Conservation (phyloP, 2,329 filamentous ascomycete genomes). For the Pochonia chlamydosporia region DNA sequence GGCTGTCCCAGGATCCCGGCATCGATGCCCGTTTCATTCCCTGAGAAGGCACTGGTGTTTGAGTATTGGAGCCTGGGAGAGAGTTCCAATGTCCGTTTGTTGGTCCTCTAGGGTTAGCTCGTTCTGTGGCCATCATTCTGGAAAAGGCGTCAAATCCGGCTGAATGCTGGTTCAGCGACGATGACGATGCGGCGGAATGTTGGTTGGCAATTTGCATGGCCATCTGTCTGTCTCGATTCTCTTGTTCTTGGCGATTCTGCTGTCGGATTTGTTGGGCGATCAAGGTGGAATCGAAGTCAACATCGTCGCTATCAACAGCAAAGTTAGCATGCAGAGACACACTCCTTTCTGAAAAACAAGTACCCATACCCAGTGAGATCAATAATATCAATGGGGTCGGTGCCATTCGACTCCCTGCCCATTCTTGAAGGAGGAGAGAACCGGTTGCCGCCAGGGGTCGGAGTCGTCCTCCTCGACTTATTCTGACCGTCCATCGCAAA, state of each 20-base stretch:
- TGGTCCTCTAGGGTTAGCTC: conserved; percentile 8
- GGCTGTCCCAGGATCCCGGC: conserved; percentile 12
- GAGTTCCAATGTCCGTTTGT: background rate
- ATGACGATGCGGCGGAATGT: background rate
- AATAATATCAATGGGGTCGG: conserved; percentile 24
- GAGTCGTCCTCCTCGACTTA: conserved; percentile 30
- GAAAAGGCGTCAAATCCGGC: conserved; percentile 17
- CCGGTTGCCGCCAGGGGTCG: conserved; percentile 6
- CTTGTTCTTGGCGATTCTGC: conserved; percentile 25
- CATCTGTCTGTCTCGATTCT: conserved; percentile 20
- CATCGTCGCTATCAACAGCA: conserved; percentile 28
- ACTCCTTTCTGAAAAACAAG: background rate
- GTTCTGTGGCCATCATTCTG: conserved; percentile 23
- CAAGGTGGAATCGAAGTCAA: conserved; percentile 20
- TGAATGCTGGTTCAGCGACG: background rate
- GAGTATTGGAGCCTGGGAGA: background rate
- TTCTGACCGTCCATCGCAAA: conserved; percentile 9
- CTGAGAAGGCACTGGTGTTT: background rate
- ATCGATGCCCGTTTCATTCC: background rate
- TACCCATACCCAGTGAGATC: conserved; percentile 35
- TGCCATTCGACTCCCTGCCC: conserved; percentile 1
- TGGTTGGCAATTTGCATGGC: conserved; percentile 22
- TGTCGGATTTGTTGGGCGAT: conserved; percentile 29
- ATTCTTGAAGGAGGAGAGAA: background rate
- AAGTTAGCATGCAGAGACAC: too few species aligned